Evolutionary conservation across 2,329 filamentous ascomycete genomes (phyloP), one percentile per base, ranked within the genome.

Genomic region (Esteya vermicola): DNA sequence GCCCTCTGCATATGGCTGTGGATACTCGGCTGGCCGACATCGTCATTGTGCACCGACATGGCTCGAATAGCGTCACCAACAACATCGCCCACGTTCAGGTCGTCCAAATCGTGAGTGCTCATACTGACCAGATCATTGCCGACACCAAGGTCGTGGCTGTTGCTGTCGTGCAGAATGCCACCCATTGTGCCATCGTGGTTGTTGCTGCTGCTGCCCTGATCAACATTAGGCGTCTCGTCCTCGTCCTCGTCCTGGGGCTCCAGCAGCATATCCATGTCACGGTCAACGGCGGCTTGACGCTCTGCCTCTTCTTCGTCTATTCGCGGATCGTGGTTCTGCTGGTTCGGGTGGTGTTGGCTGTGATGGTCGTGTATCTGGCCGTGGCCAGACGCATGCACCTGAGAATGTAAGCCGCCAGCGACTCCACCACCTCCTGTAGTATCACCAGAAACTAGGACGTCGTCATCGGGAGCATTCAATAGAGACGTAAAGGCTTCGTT

Each of bases 401-500:
- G 45, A 16, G 13, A 26, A 23, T 38, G 36, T 12, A 23, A 27
- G 2, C 32, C 20, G 8, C 16, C 26, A 7, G 25, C 33, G 13
- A 38, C 20, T 4, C 20, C 21, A 4, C 40, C 30, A 7, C 33
- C 20, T 12, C 25, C 19, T 3, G 43, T 32, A 13, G 33, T 27
- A 34, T 43, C 42, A 20, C 41, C 33, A n/a, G 34, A 38, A 22
- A 42, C 43, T 10, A 44, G 21, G 9, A 41, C 45, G 31, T 49
- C 47, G 21, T 47, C 62, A 42, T 62, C 64, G 0, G 63, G 61
- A 2, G 64, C 68, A 48, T 67, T 63, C 3, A 75, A 62, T 2
- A 75, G 54, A 1, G 68, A 67, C 41, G 73, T 68, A 49, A 75
- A 72, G 33, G 58, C 57, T 33, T 72, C 64, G 1, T 65, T 57